These are phyloP conservation scores for Debaryomyces hansenii DNA, from an alignment of 805 yeast species.

Conservation along the genomic window DNA sequence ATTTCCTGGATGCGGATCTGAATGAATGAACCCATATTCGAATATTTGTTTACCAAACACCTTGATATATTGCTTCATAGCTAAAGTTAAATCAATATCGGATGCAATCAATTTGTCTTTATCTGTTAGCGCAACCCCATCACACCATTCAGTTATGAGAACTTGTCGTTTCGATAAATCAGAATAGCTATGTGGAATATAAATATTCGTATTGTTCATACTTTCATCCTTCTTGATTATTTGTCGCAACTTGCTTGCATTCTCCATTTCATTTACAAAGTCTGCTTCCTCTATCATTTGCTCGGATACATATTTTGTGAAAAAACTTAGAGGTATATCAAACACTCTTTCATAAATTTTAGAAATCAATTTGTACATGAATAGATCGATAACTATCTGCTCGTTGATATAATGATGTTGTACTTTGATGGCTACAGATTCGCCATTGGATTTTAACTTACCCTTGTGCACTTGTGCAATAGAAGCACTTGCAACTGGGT, in stretches of 20 bases:
- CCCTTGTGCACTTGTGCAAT: slow-evolving; percentile 72
- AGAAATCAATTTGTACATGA: slow-evolving; percentile 54
- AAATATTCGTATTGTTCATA: slow-evolving; percentile 37
- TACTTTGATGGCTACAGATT: slow-evolving; percentile 62
- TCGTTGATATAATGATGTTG: slow-evolving; percentile 63
- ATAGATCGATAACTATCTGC: slow-evolving; percentile 62
- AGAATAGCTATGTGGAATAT: slow-evolving; percentile 55
- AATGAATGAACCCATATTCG: slow-evolving; percentile 66
- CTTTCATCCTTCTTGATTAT: slow-evolving; percentile 44
- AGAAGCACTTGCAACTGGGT: slow-evolving; percentile 73
- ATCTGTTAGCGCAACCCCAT: slow-evolving; percentile 60
- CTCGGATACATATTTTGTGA: slow-evolving; percentile 56
- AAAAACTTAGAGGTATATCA: slow-evolving; percentile 60
- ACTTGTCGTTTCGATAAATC: slow-evolving; percentile 51
- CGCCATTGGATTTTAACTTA: slow-evolving; percentile 39
- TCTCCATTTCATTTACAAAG: slow-evolving; percentile 55
- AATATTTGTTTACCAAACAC: slow-evolving; percentile 61
- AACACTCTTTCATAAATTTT: slow-evolving; percentile 56
- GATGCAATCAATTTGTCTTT: slow-evolving; percentile 40
- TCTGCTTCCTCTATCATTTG: slow-evolving; percentile 62
- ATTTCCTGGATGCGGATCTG: slow-evolving; percentile 85
- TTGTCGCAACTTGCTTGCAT: slow-evolving; percentile 43
- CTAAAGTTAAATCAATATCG: slow-evolving; percentile 36
- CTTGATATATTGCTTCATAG: slow-evolving; percentile 52
- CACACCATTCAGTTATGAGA: slow-evolving; percentile 73